Evolutionary conservation across 352 stramenopile species (phyloP).

Genomic region (Detonula confervacea): DNA sequence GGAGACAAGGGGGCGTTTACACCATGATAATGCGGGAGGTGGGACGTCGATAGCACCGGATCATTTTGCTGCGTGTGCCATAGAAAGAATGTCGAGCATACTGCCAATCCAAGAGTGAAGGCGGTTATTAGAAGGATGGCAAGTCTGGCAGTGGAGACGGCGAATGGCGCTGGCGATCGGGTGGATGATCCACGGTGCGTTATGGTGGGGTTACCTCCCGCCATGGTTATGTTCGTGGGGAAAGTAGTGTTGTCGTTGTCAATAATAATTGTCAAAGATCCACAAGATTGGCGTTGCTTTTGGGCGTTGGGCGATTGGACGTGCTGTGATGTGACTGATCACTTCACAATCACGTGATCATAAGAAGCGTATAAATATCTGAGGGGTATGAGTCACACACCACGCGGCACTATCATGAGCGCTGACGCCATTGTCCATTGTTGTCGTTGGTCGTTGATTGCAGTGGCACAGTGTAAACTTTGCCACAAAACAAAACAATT

Average conservation of each 20-base stretch:
- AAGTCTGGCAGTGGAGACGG: conserved; percentile 11
- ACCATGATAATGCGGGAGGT: conserved; percentile 21
- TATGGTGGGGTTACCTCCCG: neutral
- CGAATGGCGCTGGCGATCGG: neutral
- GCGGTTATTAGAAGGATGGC: conserved; percentile 31
- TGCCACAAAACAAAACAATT: no score
- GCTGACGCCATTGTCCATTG: no score
- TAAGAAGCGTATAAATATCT: no score
- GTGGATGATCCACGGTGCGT: neutral
- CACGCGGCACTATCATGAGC: no score
- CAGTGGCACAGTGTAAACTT: no score
- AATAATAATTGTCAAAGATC: no score
- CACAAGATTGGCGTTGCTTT: no score
- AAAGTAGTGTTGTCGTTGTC: no score
- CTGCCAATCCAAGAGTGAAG: conserved; percentile 36
- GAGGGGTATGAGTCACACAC: neutral
- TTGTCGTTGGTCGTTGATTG: no score
- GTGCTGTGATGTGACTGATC: no score
- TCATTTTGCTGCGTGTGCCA: conserved; percentile 45
- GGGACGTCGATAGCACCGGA: conserved; percentile 18
- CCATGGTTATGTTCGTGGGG: conserved; percentile 1
- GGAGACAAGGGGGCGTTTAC: conserved; percentile 1
- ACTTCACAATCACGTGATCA: no score
- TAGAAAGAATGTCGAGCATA: conserved; percentile 46
- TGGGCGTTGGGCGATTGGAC: no score